A percentile compares a stretch with the other conserved stretches of the same genome.
Conservation (phyloP, 2,329 filamentous ascomycete species). For the Raffaelea deltoideospora region DNA sequence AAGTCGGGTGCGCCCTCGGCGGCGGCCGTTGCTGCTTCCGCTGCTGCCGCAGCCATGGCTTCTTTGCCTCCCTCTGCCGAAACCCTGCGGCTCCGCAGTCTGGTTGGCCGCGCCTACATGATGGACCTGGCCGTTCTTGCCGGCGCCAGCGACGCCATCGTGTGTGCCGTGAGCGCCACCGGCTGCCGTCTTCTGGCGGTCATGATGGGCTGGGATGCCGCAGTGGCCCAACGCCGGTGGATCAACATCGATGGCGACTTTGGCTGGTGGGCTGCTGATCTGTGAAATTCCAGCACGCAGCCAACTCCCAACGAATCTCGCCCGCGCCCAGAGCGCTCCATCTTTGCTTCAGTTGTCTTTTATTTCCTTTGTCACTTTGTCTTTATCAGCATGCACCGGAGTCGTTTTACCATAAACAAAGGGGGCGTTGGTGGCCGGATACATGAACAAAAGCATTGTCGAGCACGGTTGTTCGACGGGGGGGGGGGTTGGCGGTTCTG, state of each 20-base stretch:
- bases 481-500: no score
- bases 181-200: slow-evolving; percentile 64
- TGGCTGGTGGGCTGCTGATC: slow-evolving; percentile 30
- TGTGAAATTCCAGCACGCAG: neutral
- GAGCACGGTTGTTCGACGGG: no score
- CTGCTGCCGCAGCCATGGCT: no score
- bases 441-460: no score
- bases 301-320: no score
- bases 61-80: slow-evolving; percentile 25
- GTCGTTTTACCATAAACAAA: no score
- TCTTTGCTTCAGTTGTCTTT: neutral
- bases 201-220: slow-evolving; percentile 73
- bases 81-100: slow-evolving; percentile 52
- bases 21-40: no score
- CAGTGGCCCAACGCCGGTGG: slow-evolving; percentile 47
- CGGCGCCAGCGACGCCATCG: slow-evolving; percentile 49
- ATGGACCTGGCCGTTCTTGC: slow-evolving; percentile 66
- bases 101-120: slow-evolving; percentile 68
- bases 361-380: neutral
- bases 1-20: neutral
- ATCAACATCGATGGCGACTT: slow-evolving; percentile 64
- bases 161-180: slow-evolving; percentile 62
- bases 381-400: no score
- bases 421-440: no score
- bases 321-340: no score